phyloP scores from a whole-genome alignment of 2,329 filamentous ascomycete species.

The Xylaria sp. region DNA sequence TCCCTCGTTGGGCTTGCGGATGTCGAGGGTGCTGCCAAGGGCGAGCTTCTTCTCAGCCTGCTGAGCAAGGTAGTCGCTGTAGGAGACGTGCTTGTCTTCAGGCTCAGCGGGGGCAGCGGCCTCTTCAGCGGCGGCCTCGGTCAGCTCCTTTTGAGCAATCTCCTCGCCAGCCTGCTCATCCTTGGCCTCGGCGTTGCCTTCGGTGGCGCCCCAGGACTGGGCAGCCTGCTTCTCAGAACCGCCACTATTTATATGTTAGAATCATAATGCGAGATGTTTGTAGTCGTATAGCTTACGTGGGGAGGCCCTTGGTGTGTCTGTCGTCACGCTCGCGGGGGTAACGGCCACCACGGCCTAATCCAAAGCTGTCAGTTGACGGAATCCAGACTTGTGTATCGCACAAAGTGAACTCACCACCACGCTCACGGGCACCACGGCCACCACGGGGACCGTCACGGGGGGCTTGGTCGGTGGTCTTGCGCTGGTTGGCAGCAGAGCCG shows the following conservation, averaged over 20 bases:
- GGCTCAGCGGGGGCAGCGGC: conserved; percentile 51
- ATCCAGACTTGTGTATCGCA: not conserved
- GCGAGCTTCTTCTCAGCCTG: conserved; percentile 68
- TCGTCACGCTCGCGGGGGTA: conserved; percentile 51
- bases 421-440: conserved; percentile 58
- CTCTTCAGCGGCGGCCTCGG: conserved; percentile 53
- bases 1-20: conserved; percentile 91
- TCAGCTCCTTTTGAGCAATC: conserved; percentile 80
- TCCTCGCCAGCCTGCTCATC: conserved; percentile 89
- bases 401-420: conserved; percentile 45
- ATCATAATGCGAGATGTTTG: not conserved
- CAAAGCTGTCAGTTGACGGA: conserved; percentile 16
- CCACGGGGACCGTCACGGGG: conserved; percentile 52
- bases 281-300: conserved; percentile 39
- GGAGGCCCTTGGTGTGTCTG: conserved; percentile 46
- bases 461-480: conserved; percentile 67
- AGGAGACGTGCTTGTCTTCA: conserved; percentile 86
- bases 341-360: conserved; percentile 49
- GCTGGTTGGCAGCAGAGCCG: conserved; percentile 76
- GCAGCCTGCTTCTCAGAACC: conserved; percentile 82
- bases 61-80: conserved; percentile 77
- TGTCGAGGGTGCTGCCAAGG: conserved; percentile 58
- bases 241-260: conserved; percentile 37
- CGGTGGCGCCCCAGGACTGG: conserved; percentile 81
- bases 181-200: conserved; percentile 77